Base-by-base conservation (phyloP, 139 green algal species). In the Picocystis salinarum region DNA sequence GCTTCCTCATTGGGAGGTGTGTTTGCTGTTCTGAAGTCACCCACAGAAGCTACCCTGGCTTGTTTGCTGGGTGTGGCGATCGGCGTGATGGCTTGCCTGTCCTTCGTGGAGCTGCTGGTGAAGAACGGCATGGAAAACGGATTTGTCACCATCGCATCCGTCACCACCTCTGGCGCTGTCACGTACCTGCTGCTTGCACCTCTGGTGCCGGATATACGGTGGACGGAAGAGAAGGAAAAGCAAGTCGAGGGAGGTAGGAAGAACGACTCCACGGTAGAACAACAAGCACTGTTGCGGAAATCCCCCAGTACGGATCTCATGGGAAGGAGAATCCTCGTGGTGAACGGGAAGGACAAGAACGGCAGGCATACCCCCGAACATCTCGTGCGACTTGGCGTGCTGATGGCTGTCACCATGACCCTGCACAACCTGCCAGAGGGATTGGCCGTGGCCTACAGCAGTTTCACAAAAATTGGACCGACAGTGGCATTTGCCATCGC, bases 361-460 rank as follows among this genome's bases (percentile, higher is more conserved):
- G 31, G 13, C 31, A 13, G 15, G 13, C 31, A 15, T 15, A 37
- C 31, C 31, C 31, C 31, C 13, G 28, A 9, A 28, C 36, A 67
- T 29, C 54, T 76, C 23, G 34, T 79, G 28, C 45, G 71, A 0
- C 42, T 77, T 12, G 70, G 73, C 1, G 20, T 77, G 9, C 44
- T 83, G 6, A 86, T 86, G 76, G 65, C 70, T 0, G 25, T 83
- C 5, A 79, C 75, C 6, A 92, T 92, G 79, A 89, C 75, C n/a
- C 48, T 87, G 27, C 79, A 91, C 55, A 91, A 92, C 48, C 40
- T 83, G 52, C 80, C 80, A 17, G 80, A 92, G 49, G 77, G 74
- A 13, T 75, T 82, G 44, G 73, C 77, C 28, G 63, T 85, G 15
- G 46, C 58, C 2, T 80, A 80, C 39, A 63, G 69, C 5, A 61